phyloP scores from a whole-genome alignment of 345 rosid genomes.

The Jatropha curcas region DNA sequence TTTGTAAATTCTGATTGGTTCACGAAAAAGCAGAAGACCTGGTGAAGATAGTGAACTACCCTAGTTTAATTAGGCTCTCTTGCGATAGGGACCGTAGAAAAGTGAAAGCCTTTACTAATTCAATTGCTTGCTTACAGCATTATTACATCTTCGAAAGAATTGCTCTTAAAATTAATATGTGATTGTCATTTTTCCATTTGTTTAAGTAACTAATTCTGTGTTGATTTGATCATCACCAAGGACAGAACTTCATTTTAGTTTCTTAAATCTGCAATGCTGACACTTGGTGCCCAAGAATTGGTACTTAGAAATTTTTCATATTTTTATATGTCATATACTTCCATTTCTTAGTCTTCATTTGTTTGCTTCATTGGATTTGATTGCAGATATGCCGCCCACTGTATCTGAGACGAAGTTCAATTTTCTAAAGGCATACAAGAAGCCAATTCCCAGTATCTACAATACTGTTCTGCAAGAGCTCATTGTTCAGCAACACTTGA shows the following conservation, averaged over 20 bases:
- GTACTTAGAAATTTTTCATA: neutral
- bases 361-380: conserved; percentile 8
- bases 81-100: neutral
- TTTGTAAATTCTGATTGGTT: neutral
- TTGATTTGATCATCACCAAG: neutral
- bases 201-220: neutral
- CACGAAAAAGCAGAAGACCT: neutral
- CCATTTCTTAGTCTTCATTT: conserved; percentile 6
- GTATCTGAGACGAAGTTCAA: conserved; percentile 83
- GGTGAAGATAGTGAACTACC: neutral
- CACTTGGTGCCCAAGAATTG: neutral
- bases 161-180: neutral
- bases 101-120: neutral
- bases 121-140: neutral
- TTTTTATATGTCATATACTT: neutral
- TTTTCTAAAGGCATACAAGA: conserved; percentile 76
- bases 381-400: conserved; percentile 81
- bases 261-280: conserved; percentile 18
- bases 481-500: conserved; percentile 94
- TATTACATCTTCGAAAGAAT: neutral
- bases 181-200: neutral
- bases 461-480: conserved; percentile 84
- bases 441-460: conserved; percentile 93
- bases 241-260: neutral
- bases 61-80: neutral